Evolutionary conservation across 2,329 filamentous ascomycete species (phyloP), one percentile per base, ranked within the genome.

Genomic region (Aspergillus brasiliensis): DNA sequence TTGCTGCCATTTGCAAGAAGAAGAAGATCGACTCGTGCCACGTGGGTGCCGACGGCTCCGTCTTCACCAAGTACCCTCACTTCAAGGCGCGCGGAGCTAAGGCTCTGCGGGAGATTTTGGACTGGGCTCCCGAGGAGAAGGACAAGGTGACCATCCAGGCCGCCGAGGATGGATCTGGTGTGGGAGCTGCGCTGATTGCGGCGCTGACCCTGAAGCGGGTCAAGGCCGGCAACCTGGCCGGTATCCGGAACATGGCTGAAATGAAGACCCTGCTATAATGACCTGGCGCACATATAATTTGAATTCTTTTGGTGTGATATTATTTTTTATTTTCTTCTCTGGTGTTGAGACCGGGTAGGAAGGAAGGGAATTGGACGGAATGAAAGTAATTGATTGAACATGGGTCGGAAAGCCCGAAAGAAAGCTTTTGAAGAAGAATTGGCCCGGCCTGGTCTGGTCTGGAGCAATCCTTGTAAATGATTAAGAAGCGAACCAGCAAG

Each of bases 61-160:
- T 99, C 57, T 99, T 99, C 83, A 97, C 97, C 84, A 98, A 98
- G 78, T 99, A 99, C 80, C 95, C 95, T 11, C 91, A 97, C 80
- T 99, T 99, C 86, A 97, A 97, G 84, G 86, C 88, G 59, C 90
- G 95, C 57, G 93, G 94, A 58, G 94, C 95, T 13, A 84, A 89
- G 75, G 95, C 95, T 27, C 85, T 99, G 56, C 88, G 91, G 57
- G 95, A 99, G 82, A 97, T 99, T 66, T 86, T 99, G 38, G 94
- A 97, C 82, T 98, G 94, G 93, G 87, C 90, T 2, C 86, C 84
- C 57, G 91, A 91, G 80, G 89, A 88, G 76, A 89, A 92, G 75
- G 92, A 98, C 71, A 93, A 92, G 7, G 85, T 99, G 57, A 89
- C 93, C 80, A 88, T 98, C 67, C 78, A 94, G 66, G 89, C 92